phyloP scores from a whole-genome alignment of 2,329 filamentous ascomycete species.

The Cercospora citrullina region DNA sequence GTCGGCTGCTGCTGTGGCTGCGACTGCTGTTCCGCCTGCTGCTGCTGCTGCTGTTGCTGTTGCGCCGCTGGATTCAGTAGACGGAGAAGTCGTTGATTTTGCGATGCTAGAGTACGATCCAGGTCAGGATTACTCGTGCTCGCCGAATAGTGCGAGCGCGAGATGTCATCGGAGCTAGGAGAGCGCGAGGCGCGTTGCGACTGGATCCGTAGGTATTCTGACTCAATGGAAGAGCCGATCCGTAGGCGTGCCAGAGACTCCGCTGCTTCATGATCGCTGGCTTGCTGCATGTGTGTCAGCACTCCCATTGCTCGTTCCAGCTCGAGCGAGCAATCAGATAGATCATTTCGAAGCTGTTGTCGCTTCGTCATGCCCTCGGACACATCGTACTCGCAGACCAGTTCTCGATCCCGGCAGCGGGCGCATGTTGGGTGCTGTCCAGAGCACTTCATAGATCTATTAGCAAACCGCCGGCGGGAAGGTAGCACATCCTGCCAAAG shows the following conservation, averaged over 20 bases:
- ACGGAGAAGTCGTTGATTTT: slow-evolving; percentile 3
- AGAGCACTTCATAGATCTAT: slow-evolving; percentile 12
- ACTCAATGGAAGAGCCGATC: slow-evolving; percentile 20
- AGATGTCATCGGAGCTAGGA: background rate
- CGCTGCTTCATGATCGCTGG: slow-evolving; percentile 25
- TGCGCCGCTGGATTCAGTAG: slow-evolving; percentile 1
- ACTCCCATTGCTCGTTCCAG: slow-evolving; percentile 17
- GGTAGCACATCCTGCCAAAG: background rate
- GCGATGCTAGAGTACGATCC: background rate
- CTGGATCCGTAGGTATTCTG: slow-evolving; percentile 10
- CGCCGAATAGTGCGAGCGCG: background rate
- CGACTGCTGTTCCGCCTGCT: background rate
- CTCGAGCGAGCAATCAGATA: slow-evolving; percentile 15
- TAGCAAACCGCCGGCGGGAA: background rate
- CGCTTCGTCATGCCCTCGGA: slow-evolving; percentile 27
- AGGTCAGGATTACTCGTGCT: background rate
- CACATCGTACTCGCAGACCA: slow-evolving; percentile 27
- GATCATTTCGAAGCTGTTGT: slow-evolving; percentile 22
- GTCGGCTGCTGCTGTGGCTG: background rate
- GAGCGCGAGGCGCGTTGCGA: slow-evolving; percentile 2
- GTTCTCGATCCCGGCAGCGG: slow-evolving; percentile 9
- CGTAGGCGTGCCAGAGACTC: slow-evolving; percentile 27
- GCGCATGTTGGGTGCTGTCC: slow-evolving; percentile 23
- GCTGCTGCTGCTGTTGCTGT: slow-evolving; percentile 1
- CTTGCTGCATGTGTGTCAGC: slow-evolving; percentile 20